Evolutionary conservation across 2,329 filamentous ascomycete genomes (phyloP).

Genomic region (Verticillium alfalfae): DNA sequence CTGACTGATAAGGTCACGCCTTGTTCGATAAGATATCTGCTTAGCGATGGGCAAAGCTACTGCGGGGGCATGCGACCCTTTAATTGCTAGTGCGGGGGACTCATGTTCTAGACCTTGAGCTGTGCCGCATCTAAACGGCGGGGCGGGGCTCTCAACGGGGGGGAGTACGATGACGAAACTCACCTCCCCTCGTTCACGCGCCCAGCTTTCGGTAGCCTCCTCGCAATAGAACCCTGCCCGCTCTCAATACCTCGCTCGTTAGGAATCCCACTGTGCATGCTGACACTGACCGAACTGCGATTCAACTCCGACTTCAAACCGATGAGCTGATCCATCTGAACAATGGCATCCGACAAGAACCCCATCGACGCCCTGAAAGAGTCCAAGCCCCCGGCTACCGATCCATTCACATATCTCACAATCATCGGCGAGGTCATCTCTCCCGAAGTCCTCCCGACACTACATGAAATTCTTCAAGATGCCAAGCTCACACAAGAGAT

Average conservation of each 20-base stretch:
- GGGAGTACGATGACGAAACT: neutral
- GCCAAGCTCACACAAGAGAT: conserved; percentile 66
- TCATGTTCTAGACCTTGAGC: neutral
- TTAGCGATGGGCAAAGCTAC: neutral
- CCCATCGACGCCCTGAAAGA: conserved; percentile 41
- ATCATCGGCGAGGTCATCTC: conserved; percentile 70
- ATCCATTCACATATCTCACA: conserved; percentile 72
- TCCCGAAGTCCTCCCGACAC: conserved; percentile 58
- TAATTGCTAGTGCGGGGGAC: neutral
- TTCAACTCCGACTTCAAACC: neutral
- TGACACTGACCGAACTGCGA: neutral
- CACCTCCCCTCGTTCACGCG: neutral
- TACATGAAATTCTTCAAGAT: conserved; percentile 66
- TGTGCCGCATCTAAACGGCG: neutral
- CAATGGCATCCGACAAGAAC: conserved; percentile 24
- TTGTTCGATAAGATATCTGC: neutral
- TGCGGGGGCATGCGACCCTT: neutral
- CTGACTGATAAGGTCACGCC: neutral
- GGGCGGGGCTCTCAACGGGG: neutral
- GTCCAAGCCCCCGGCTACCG: conserved; percentile 47
- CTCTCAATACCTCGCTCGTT: neutral
- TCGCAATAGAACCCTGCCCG: neutral
- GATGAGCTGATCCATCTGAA: neutral
- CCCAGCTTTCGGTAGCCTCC: neutral
- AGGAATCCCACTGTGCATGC: neutral